phyloP scores from a whole-genome alignment of 169 alveolate species.

The Blepharisma undulans region DNA sequence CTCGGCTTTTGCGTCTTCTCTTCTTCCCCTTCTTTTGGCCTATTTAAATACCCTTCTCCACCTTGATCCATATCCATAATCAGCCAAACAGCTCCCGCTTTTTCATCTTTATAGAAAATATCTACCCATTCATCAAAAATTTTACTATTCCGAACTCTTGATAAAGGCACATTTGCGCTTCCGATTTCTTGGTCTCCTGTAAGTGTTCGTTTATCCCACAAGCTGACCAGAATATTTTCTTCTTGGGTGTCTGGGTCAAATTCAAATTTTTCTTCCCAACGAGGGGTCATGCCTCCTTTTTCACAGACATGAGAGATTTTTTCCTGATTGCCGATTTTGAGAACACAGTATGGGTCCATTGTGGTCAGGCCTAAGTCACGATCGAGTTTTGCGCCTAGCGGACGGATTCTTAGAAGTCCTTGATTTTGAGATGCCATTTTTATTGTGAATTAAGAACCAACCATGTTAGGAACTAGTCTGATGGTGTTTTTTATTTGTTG shows the following conservation, averaged over 20 bases:
- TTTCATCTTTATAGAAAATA: not conserved
- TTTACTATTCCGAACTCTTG: not conserved
- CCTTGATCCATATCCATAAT: not conserved
- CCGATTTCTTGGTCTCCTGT: not conserved
- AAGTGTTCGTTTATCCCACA: not conserved
- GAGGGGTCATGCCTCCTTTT: slow-evolving; percentile 42
- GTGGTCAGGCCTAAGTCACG: slow-evolving; percentile 47
- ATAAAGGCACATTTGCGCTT: not conserved
- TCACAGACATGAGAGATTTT: not conserved
- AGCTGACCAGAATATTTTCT: not conserved
- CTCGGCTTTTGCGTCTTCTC: no score
- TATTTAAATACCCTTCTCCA: not conserved
- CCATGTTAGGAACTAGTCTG: not conserved
- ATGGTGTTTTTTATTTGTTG: not conserved
- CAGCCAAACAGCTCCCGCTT: not conserved
- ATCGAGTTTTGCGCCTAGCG: slow-evolving; percentile 1
- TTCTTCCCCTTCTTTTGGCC: not conserved
- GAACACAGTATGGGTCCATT: slow-evolving; percentile 54
- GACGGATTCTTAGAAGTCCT: slow-evolving; percentile 4
- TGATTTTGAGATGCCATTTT: not conserved
- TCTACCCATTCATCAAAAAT: not conserved
- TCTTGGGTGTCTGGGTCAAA: not conserved
- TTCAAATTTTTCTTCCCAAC: slow-evolving; percentile 32
- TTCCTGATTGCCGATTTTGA: slow-evolving; percentile 31
- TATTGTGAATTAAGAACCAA: not conserved